These are phyloP conservation scores for Cladochytrium replicatum DNA, from an alignment of 192 early-diverging fungal species.

Conservation along the genomic window DNA sequence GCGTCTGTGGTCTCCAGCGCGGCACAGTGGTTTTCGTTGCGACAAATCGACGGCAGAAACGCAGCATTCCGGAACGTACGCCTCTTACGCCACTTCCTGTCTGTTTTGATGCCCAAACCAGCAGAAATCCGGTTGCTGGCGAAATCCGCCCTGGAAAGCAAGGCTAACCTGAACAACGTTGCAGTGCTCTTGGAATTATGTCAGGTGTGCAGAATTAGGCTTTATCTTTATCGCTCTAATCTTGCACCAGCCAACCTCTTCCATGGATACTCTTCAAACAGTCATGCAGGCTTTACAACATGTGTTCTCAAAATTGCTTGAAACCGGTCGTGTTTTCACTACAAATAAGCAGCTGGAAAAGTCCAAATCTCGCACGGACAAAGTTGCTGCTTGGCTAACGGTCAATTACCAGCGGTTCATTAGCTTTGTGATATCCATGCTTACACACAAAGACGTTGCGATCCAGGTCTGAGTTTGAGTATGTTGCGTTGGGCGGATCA, in stretches of 20 bases:
- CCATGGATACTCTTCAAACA: conserved; percentile 49
- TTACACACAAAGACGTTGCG: conserved; percentile 53
- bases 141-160: conserved; percentile 50
- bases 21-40: too few relatives aligned
- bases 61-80: too few relatives aligned
- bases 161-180: conserved; percentile 67
- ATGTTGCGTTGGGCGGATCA: neutral
- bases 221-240: neutral
- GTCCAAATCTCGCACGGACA: conserved; percentile 23
- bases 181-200: conserved; percentile 48
- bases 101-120: too few relatives aligned
- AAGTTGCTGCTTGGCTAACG: conserved; percentile 65
- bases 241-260: conserved; percentile 23
- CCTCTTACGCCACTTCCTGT: too few relatives aligned
- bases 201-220: conserved; percentile 20
- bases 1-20: too few relatives aligned
- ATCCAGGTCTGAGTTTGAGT: conserved; percentile 43
- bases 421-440: conserved; percentile 36
- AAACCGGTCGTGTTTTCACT: conserved; percentile 12
- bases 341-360: neutral
- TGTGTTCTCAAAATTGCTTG: conserved; percentile 43
- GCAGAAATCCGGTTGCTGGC: conserved; percentile 40
- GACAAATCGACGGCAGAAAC: too few relatives aligned
- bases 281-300: conserved; percentile 64
- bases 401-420: conserved; percentile 65